A percentile compares a stretch with the other conserved stretches of the same genome.
phyloP scores from a whole-genome alignment of 306 rosid genomes.

The Ziziphus jujuba region DNA sequence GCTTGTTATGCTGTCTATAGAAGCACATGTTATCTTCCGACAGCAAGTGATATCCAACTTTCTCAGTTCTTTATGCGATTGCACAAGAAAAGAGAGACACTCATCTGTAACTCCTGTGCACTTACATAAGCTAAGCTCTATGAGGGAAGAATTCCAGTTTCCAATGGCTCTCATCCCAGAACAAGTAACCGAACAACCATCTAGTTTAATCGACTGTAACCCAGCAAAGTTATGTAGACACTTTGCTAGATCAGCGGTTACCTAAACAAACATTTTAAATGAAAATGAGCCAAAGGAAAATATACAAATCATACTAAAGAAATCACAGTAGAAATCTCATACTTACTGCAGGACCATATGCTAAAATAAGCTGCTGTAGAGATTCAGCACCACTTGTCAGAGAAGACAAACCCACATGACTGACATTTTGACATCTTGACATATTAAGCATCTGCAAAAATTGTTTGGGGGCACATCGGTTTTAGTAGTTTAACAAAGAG shows the following conservation, averaged over 20 bases:
- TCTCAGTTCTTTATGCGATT: slow-evolving; percentile 44
- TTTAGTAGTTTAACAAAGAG: background rate
- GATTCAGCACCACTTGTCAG: slow-evolving; percentile 51
- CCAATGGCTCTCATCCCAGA: slow-evolving; percentile 53
- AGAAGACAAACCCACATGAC: slow-evolving; percentile 60
- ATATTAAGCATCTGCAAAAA: slow-evolving; percentile 53
- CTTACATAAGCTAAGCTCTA: slow-evolving; percentile 64
- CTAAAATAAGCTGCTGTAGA: slow-evolving; percentile 54
- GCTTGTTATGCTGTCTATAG: slow-evolving; percentile 47
- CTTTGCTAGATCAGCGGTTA: slow-evolving; percentile 53
- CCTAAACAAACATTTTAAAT: slow-evolving; percentile 35
- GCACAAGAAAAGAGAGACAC: slow-evolving; percentile 47
- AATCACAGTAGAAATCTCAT: slow-evolving; percentile 9
- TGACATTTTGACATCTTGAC: slow-evolving; percentile 55
- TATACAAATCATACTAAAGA: slow-evolving; percentile 9
- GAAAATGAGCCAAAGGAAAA: slow-evolving; percentile 20
- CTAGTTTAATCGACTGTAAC: slow-evolving; percentile 52
- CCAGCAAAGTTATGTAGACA: slow-evolving; percentile 41
- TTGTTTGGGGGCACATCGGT: background rate
- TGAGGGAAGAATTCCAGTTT: slow-evolving; percentile 47
- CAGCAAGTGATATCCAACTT: slow-evolving; percentile 67
- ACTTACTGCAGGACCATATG: slow-evolving; percentile 61
- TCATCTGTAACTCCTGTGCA: slow-evolving; percentile 58
- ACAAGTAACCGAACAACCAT: slow-evolving; percentile 50
- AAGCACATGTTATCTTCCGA: slow-evolving; percentile 45